Evolutionary conservation across 148 eudicot genomes (phyloP).

Genomic region (Rhododendron kiyosumense): DNA sequence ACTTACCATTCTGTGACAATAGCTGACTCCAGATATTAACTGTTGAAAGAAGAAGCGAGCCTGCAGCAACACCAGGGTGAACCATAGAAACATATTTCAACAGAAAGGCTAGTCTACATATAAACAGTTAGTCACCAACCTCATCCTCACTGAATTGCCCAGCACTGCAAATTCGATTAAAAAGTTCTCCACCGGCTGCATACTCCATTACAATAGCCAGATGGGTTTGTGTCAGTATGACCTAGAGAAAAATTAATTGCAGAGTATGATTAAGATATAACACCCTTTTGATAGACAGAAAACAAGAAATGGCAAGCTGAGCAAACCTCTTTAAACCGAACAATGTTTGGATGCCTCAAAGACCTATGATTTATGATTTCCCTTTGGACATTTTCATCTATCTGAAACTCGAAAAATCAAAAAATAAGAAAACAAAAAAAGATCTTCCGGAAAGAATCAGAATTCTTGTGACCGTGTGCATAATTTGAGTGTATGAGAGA

Average conservation of each 20-base stretch:
- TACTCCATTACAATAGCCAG: constrained; percentile 87
- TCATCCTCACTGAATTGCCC: constrained; percentile 76
- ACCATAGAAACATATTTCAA: not conserved
- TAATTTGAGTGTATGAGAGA: not conserved
- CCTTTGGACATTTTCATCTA: constrained; percentile 68
- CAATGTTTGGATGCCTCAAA: constrained; percentile 62
- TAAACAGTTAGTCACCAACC: constrained; percentile 32
- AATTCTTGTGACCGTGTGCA: not conserved
- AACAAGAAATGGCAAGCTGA: constrained; percentile 4
- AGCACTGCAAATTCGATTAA: constrained; percentile 55
- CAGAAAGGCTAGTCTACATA: not conserved
- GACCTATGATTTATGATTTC: constrained; percentile 71
- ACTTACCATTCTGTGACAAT: constrained; percentile 71
- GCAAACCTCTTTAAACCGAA: constrained; percentile 61
- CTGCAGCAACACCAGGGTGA: constrained; percentile 24
- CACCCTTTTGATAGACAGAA: not conserved
- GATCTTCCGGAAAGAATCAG: not conserved
- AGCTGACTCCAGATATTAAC: constrained; percentile 80
- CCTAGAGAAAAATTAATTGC: constrained; percentile 26
- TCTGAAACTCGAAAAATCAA: constrained; percentile 29
- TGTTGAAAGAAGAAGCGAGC: constrained; percentile 88
- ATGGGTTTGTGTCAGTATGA: constrained; percentile 82
- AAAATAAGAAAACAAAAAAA: not conserved
- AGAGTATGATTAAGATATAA: not conserved
- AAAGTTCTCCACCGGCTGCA: constrained; percentile 89